Conservation (phyloP, 2,329 filamentous ascomycete genomes). For the Sarocladiaceae sp. region DNA sequence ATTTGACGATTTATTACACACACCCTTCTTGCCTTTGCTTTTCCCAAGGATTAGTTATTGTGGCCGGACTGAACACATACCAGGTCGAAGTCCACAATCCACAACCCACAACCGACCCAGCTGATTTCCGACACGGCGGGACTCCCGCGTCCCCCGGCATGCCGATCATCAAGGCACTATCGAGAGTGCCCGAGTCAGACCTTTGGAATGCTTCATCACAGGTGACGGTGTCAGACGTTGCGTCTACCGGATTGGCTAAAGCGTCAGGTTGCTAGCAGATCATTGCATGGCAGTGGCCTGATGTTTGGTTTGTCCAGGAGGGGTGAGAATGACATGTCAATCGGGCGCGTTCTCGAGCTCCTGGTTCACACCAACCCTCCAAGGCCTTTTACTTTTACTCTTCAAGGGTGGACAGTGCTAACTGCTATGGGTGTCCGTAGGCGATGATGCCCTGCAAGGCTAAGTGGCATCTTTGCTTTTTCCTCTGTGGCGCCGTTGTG, state of each 20-base stretch:
- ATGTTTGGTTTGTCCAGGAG: background rate
- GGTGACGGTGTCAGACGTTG: background rate
- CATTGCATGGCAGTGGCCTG: background rate
- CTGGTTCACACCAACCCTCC: background rate
- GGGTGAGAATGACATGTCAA: conserved; percentile 1
- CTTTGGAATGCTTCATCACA: background rate
- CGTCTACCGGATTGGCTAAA: background rate
- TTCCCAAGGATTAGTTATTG: background rate
- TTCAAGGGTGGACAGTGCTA: background rate
- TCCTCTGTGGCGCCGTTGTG: background rate
- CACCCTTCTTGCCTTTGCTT: too few species aligned
- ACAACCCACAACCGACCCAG: background rate
- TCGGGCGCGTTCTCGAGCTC: conserved; percentile 2
- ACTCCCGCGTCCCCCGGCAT: background rate
- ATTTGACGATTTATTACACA: too few species aligned
- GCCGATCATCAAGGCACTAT: background rate
- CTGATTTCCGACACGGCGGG: conserved; percentile 2
- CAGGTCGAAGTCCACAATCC: background rate
- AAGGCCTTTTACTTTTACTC: background rate
- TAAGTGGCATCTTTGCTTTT: too few species aligned
- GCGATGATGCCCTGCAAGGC: too few species aligned
- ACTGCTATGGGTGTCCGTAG: too few species aligned
- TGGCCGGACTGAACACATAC: background rate
- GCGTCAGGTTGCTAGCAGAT: background rate
- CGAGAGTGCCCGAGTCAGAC: background rate